These are phyloP conservation scores for Fomitopsis pinicola DNA, from an alignment of 1,284 basidiomycete genomes.

Conservation along the genomic window DNA sequence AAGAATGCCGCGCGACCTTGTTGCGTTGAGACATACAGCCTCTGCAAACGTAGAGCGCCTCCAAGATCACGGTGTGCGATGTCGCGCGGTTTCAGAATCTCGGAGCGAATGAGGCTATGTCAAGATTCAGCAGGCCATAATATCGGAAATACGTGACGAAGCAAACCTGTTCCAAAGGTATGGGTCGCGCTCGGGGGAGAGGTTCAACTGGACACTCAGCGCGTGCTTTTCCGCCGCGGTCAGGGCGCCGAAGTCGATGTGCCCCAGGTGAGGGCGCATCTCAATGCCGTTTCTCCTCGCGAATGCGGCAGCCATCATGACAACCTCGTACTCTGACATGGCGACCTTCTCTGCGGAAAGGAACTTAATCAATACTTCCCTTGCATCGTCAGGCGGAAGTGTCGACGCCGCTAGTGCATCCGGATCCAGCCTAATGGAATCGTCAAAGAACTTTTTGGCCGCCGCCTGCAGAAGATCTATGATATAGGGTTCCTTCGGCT, in stretches of 20 bases:
- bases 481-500: slow-evolving; percentile 36
- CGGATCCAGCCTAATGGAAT: slow-evolving; percentile 26
- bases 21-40: slow-evolving; percentile 52
- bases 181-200: slow-evolving; percentile 36
- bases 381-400: slow-evolving; percentile 29
- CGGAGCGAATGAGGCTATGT: slow-evolving; percentile 48
- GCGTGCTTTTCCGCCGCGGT: slow-evolving; percentile 48
- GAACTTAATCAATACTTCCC: slow-evolving; percentile 38
- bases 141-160: background rate
- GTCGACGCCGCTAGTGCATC: slow-evolving; percentile 1
- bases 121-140: background rate
- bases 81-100: slow-evolving; percentile 47
- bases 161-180: slow-evolving; percentile 47
- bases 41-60: slow-evolving; percentile 50
- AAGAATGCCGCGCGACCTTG: slow-evolving; percentile 55
- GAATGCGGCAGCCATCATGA: slow-evolving; percentile 44
- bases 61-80: slow-evolving; percentile 45
- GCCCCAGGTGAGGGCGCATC: slow-evolving; percentile 38
- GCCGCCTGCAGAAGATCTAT: slow-evolving; percentile 47
- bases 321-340: slow-evolving; percentile 54
- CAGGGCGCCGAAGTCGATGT: slow-evolving; percentile 54
- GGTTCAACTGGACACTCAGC: slow-evolving; percentile 35
- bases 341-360: slow-evolving; percentile 46
- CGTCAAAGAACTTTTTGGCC: slow-evolving; percentile 39
- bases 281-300: slow-evolving; percentile 41